Base-by-base conservation (phyloP, 208 protist genomes). In the Novymonas esmeraldas region DNA sequence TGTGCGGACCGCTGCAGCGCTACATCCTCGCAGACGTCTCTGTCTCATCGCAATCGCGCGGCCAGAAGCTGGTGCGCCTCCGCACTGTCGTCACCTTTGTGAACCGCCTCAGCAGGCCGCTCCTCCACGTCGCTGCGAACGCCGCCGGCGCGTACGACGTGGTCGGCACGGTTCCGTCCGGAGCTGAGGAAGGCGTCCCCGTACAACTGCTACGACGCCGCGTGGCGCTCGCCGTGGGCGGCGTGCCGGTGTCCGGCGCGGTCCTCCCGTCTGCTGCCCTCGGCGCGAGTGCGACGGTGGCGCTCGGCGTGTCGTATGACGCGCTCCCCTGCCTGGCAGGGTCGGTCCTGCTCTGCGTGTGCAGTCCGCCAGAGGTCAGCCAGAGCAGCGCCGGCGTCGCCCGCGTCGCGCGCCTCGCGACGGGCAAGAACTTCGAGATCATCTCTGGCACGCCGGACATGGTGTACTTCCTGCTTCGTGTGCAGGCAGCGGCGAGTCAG, bases 291-390 rank as follows among this genome's bases (percentile, higher is more conserved):
- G 24, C 52, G 3, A 44, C 67, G 0, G 38, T 76, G 68, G 45
- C 76, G 7, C 66, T 91, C 6, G 88, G 88, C 38, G 62, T 91
- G n/a, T 73, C 71, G 22, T 91, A 89, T 52, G 82, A 91, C 57
- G 75, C 66, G 36, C 63, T 94, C 14, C 81, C 85, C 0, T 67
- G 73, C 33, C 60, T 91, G 5, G 61, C 76, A 13, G 66, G 73
- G 11, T 63, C 84, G 14, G 79, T 72, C 1, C 76, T 91, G 34
- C 69, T 94, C 0, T 81, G 88, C 59, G 52, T 85, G 11, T 79
- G 80, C 26, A 56, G 38, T n/a, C 59, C 28, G 22, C 57, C 20
- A n/a, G 36, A 42, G 18, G 44, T 10, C 24, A 29, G 50, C 49
- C 38, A 3, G 3, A 22, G 34, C 28, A 46, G 24, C 36, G 36